Conservation (phyloP, 2,329 filamentous ascomycete species). For the Hypoxylon sp. region DNA sequence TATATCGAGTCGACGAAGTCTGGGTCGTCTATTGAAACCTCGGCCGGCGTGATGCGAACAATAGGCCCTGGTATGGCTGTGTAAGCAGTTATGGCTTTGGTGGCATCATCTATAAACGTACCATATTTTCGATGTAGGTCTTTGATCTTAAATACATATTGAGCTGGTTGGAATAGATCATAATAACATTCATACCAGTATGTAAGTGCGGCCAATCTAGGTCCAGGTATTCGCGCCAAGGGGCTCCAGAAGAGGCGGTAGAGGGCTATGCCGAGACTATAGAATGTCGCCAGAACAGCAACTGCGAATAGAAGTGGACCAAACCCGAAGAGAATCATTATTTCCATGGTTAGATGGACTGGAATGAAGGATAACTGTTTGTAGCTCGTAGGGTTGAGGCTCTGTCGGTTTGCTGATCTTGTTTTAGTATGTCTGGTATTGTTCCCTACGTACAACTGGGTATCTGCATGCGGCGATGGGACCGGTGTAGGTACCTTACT, state of each 20-base stretch:
- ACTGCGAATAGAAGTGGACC: no score
- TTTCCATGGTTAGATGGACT: no score
- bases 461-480: no score
- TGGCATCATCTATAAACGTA: slow-evolving; percentile 3
- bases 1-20: slow-evolving; percentile 10
- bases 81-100: slow-evolving; percentile 1
- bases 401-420: no score
- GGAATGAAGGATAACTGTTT: no score
- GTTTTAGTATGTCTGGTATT: no score
- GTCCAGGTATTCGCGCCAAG: slow-evolving; percentile 19
- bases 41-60: slow-evolving; percentile 21
- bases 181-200: slow-evolving; percentile 27
- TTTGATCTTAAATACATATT: slow-evolving; percentile 32
- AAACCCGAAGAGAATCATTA: no score
- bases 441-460: no score
- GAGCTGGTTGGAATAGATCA: slow-evolving; percentile 24
- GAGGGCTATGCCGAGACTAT: neutral
- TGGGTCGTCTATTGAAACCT: slow-evolving; percentile 9
- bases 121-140: slow-evolving; percentile 25
- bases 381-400: no score
- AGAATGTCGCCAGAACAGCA: neutral
- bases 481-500: no score
- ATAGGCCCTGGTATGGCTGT: slow-evolving; percentile 15
- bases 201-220: slow-evolving; percentile 24
- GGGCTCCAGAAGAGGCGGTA: slow-evolving; percentile 14